Evolutionary conservation across 331 rosid species (phyloP).

Genomic region (Acacia concinna): DNA sequence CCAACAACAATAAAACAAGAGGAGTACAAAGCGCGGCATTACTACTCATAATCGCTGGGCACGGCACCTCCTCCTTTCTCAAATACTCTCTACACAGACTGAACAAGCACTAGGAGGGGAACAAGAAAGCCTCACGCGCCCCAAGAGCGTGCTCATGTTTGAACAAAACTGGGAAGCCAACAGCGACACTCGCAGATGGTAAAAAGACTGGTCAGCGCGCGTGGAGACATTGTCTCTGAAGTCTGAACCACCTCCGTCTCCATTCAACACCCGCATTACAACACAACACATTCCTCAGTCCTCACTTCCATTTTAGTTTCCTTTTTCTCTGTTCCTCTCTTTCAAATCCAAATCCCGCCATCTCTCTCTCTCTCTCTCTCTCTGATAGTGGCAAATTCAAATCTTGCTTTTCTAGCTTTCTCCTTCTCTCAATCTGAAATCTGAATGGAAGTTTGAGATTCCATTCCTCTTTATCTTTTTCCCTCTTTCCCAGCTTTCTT

Average conservation of each 20-base stretch:
- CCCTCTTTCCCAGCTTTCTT: background rate
- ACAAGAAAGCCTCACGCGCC: constrained; percentile 28
- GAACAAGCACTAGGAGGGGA: background rate
- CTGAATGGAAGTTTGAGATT: constrained; percentile 42
- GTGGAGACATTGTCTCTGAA: constrained; percentile 43
- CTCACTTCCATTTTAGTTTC: background rate
- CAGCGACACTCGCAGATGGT: background rate
- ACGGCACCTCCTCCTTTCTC: too few species aligned
- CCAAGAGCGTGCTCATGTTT: constrained; percentile 39
- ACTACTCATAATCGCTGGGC: too few species aligned
- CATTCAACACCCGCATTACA: too few species aligned
- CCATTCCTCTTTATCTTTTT: constrained; percentile 22
- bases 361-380: constrained; percentile 11
- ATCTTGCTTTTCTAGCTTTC: constrained; percentile 36
- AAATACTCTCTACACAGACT: too few species aligned
- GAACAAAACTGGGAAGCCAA: constrained; percentile 12
- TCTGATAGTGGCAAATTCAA: constrained; percentile 44
- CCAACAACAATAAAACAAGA: background rate
- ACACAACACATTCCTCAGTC: background rate
- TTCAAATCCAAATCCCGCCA: constrained; percentile 80
- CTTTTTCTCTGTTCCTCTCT: constrained; percentile 3
- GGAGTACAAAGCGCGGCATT: background rate
- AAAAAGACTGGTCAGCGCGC: constrained; percentile 46
- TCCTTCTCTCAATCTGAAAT: background rate
- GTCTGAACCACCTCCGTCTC: constrained; percentile 23